These are phyloP conservation scores for Pichia eremophila DNA, from an alignment of 805 yeast genomes.

Conservation along the genomic window DNA sequence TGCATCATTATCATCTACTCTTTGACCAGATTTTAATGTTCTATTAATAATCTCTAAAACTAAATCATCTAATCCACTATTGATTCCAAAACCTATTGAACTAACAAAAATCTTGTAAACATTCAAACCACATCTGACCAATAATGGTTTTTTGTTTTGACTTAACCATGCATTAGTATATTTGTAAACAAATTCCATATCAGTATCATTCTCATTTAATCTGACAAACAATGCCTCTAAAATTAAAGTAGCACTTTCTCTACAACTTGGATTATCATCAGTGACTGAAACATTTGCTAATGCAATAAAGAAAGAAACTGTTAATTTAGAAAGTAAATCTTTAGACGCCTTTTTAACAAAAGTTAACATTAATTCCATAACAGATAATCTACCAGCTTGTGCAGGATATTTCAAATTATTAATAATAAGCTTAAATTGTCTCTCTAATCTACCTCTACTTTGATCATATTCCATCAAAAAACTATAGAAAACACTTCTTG, in stretches of 20 bases:
- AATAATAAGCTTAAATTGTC: conserved; percentile 72
- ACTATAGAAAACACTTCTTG: conserved; percentile 74
- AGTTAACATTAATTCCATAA: conserved; percentile 73
- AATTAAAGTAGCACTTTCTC: conserved; percentile 71
- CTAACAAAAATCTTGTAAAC: conserved; percentile 54
- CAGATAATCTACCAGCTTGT: conserved; percentile 79
- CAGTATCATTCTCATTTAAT: conserved; percentile 24
- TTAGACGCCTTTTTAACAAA: conserved; percentile 57
- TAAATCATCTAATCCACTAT: conserved; percentile 16
- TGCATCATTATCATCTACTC: conserved; percentile 21
- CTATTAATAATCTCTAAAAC: conserved; percentile 20
- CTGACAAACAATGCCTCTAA: conserved; percentile 46
- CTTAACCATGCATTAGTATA: conserved; percentile 54
- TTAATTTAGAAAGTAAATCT: conserved; percentile 47
- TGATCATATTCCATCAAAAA: conserved; percentile 93
- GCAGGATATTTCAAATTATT: conserved; percentile 78
- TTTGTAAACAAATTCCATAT: conserved; percentile 30
- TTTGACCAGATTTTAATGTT: conserved; percentile 20
- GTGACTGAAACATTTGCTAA: conserved; percentile 67
- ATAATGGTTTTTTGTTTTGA: conserved; percentile 39
- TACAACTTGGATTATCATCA: conserved; percentile 70
- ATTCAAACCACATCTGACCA: conserved; percentile 66
- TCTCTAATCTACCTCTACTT: conserved; percentile 74
- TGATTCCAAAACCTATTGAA: conserved; percentile 34
- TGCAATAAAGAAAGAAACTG: conserved; percentile 75